Conservation (phyloP, 352 stramenopile species). For the Nothophytophthora sp. region DNA sequence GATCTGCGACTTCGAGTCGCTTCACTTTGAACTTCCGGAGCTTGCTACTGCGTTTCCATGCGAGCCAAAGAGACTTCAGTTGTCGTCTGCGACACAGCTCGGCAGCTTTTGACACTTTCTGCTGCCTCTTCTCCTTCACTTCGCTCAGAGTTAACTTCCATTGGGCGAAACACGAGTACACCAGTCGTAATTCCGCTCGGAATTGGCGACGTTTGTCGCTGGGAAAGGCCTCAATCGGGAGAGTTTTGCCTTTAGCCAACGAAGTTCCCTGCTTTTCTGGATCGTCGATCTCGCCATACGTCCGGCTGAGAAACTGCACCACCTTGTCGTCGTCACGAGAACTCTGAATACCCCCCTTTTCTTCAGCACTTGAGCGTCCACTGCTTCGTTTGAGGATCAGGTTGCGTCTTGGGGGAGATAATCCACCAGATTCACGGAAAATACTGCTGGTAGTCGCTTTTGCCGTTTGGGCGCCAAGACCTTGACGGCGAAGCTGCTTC, state of each 20-base stretch:
- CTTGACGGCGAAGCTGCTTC: slow-evolving; percentile 10
- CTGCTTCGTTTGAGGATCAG: slow-evolving; percentile 24
- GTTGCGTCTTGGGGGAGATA: slow-evolving; percentile 9
- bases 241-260: background rate
- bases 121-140: background rate
- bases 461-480: background rate
- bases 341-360: slow-evolving; percentile 3
- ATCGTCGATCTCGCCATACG: background rate
- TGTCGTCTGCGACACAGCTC: slow-evolving; percentile 5
- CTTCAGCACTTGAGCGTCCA: slow-evolving; percentile 2
- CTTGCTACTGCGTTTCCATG: slow-evolving; percentile 2
- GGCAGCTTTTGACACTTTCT: slow-evolving; percentile 8
- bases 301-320: background rate
- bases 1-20: slow-evolving; percentile 1
- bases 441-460: background rate
- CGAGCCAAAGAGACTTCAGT: slow-evolving; percentile 1
- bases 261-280: background rate
- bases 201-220: slow-evolving; percentile 24
- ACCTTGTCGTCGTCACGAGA: background rate
- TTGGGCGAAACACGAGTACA: slow-evolving; percentile 23
- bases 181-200: slow-evolving; percentile 14
- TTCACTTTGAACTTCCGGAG: slow-evolving; percentile 6
- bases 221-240: background rate
- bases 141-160: slow-evolving; percentile 15
- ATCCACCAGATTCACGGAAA: background rate